Evolutionary conservation across 2,329 filamentous ascomycete genomes (phyloP).

Genomic region (Colletotrichum cuscutae): DNA sequence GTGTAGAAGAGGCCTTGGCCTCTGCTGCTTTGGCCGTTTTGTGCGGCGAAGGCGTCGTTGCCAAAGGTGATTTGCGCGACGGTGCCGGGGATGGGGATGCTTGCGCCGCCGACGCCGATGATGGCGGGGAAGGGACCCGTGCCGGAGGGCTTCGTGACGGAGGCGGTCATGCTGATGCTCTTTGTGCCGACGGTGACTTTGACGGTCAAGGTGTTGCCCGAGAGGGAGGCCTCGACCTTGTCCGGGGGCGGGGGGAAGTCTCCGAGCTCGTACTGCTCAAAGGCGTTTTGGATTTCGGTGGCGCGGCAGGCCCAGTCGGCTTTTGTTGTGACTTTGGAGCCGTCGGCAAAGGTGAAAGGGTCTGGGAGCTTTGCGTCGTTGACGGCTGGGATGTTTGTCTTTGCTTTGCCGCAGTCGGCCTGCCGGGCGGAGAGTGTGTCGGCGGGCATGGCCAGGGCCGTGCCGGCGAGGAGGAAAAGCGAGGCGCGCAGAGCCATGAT

Average conservation of each 20-base stretch:
- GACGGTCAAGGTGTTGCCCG: conserved; percentile 55
- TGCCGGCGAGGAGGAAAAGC: conserved; percentile 43
- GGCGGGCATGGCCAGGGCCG: conserved; percentile 46
- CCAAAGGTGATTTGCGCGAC: conserved; percentile 69
- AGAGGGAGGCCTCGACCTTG: conserved; percentile 56
- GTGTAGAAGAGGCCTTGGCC: conserved; percentile 69
- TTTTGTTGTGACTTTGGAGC: conserved; percentile 55
- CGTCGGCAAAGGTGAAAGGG: conserved; percentile 58
- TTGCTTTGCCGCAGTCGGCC: conserved; percentile 45
- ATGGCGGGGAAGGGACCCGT: conserved; percentile 63
- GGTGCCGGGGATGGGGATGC: conserved; percentile 63
- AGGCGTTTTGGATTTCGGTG: conserved; percentile 57
- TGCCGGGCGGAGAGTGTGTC: conserved; percentile 50
- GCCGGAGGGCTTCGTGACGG: conserved; percentile 54
- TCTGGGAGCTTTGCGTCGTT: conserved; percentile 54
- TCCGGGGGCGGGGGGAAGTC: conserved; percentile 57
- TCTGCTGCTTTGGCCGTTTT: conserved; percentile 57
- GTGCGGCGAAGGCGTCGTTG: conserved; percentile 67
- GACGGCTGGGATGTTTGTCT: conserved; percentile 47
- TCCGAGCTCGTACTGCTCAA: conserved; percentile 64
- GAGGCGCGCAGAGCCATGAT: background rate
- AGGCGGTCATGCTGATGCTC: conserved; percentile 55
- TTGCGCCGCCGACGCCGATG: conserved; percentile 65
- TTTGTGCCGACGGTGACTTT: conserved; percentile 55
- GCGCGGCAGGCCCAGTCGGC: conserved; percentile 59